Percentiles rank a stretch among this genome's conserved stretches.
These are phyloP conservation scores for Apiospora rasikravindrae DNA, from an alignment of 2,329 filamentous ascomycete genomes.

Conservation along the genomic window DNA sequence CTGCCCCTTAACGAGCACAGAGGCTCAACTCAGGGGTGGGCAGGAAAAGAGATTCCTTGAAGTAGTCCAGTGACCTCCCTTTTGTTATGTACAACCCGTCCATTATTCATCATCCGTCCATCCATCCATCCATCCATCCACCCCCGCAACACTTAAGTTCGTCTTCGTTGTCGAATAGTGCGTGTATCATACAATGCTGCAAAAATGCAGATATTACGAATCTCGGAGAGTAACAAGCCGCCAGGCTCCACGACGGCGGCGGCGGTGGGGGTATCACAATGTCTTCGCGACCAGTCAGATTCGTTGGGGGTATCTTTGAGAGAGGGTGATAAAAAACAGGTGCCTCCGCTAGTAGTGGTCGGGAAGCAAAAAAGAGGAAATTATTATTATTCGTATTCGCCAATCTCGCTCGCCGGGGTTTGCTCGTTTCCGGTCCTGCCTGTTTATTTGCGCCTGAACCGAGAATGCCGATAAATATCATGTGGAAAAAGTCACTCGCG, in stretches of 20 bases:
- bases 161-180: neutral
- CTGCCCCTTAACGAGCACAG: neutral
- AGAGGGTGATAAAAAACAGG: neutral
- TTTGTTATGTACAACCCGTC: neutral
- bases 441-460: neutral
- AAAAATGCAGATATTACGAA: neutral
- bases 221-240: neutral
- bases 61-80: neutral
- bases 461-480: neutral
- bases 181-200: neutral
- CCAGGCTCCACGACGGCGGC: neutral
- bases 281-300: neutral
- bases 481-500: neutral
- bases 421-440: neutral
- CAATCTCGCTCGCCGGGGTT: neutral
- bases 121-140: neutral
- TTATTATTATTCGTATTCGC: neutral
- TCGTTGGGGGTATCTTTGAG: conserved; percentile 8
- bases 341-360: neutral
- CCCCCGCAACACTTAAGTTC: neutral
- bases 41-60: neutral
- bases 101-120: neutral
- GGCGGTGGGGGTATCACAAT: neutral
- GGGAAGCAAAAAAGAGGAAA: neutral
- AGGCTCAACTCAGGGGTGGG: neutral